A percentile compares a stretch with the other conserved stretches of the same genome.
These are phyloP conservation scores for Barbarea vulgaris DNA, from an alignment of 345 rosid genomes.

Conservation along the genomic window DNA sequence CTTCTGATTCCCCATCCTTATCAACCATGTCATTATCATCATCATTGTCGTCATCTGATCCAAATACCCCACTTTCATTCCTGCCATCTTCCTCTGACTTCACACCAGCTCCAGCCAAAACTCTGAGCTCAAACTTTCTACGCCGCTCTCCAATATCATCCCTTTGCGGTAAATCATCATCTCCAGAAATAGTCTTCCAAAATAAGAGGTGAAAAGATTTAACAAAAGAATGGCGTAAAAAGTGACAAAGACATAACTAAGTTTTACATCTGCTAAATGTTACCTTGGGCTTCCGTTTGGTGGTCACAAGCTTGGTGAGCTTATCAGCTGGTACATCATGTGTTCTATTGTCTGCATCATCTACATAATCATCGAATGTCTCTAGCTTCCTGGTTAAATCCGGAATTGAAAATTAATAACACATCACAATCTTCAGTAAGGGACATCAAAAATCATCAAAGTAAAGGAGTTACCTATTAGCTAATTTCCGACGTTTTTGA, in stretches of 20 bases:
- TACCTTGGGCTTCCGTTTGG: constrained; percentile 68
- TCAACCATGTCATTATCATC: constrained; percentile 40
- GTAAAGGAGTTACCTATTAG: constrained; percentile 57
- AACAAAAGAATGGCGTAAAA: not conserved
- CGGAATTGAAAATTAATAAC: constrained; percentile 9
- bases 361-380: constrained; percentile 79
- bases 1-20: constrained; percentile 46
- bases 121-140: constrained; percentile 80
- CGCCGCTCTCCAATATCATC: constrained; percentile 97
- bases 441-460: constrained; percentile 12
- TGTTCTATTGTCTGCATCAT: constrained; percentile 55
- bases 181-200: constrained; percentile 72
- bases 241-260: not conserved
- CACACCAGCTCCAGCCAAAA: constrained; percentile 80
- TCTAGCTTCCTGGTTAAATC: constrained; percentile 65
- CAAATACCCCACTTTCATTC: constrained; percentile 37
- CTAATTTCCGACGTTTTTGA: constrained; percentile 54
- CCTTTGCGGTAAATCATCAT: constrained; percentile 82
- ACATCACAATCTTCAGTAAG: constrained; percentile 26
- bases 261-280: constrained; percentile 10
- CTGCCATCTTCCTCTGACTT: constrained; percentile 59
- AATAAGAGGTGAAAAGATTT: constrained; percentile 5
- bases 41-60: constrained; percentile 40
- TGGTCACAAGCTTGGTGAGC: constrained; percentile 54
- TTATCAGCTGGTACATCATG: constrained; percentile 45